Base-by-base conservation (phyloP, 2,329 filamentous ascomycete genomes). In the Nigrograna mackinnonii region DNA sequence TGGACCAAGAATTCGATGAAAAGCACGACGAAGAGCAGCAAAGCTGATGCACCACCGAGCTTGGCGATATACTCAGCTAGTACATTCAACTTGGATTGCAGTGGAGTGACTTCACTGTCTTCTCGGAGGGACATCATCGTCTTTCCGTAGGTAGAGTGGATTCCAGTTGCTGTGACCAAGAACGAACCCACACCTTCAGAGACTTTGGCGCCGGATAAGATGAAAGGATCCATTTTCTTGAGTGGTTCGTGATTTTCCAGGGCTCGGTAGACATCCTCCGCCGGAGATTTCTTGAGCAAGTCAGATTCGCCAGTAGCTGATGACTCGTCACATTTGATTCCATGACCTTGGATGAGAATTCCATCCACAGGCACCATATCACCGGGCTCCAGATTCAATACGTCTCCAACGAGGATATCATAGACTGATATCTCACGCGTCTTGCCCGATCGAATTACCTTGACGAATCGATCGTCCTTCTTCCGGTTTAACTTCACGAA, bases 121-220 rank as follows among this genome's bases (percentile, higher is more conserved):
- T 89, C 86, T 47, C 86, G 83, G 9, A 92, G 71, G 26, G 87
- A 87, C 79, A 91, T 86, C 72, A 91, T 79, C 3, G 84, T 90
- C 57, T 88, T 87, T 42, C 88, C 88, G 57, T 88, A 84, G 22
- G 81, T 86, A 1, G 87, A 89, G 64, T 91, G 79, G 24, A 86
- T 77, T 49, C 88, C 88, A 14, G 85, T 83, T 4, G 87, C 81
- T 2, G 86, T 89, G 41, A 91, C 87, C 41, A 92, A 65, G 66
- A 89, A 91, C 4, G 80, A 83, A 7, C 89, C 88, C 6, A 89
- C 78, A 41, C 88, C 88, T 57, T 90, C 86, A 0, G 83, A 83
- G 9, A 92, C 83, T 53, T 89, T 90, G 3, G 85, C 85, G 34
- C 88, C 91, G 21, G 91, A 96, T 54, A 95, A 88, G 57, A 96